phyloP scores from a whole-genome alignment of 768 basidiomycete genomes.

The Cystobasidium ongulense region DNA sequence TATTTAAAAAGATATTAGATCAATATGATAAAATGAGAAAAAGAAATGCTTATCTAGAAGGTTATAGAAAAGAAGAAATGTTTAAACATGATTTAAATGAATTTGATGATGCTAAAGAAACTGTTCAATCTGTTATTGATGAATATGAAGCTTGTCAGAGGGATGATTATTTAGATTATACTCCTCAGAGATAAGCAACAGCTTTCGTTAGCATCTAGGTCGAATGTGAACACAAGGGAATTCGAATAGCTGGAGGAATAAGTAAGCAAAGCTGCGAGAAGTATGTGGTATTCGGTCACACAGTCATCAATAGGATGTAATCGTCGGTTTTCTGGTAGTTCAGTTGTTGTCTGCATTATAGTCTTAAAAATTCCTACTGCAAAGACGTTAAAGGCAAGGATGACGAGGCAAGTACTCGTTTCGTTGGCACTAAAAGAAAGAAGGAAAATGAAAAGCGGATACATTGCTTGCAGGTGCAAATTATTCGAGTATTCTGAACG shows the following conservation, averaged over 20 bases:
- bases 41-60: slow-evolving; percentile 89
- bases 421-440: not conserved
- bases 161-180: slow-evolving; percentile 84
- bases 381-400: too few relatives aligned
- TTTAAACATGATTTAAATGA: slow-evolving; percentile 89
- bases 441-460: not conserved
- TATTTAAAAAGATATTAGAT: slow-evolving; percentile 91
- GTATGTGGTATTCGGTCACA: too few relatives aligned
- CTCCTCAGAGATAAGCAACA: not conserved
- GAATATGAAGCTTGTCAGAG: slow-evolving; percentile 96
- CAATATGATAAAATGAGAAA: slow-evolving; percentile 82
- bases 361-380: too few relatives aligned
- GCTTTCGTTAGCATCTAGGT: not conserved
- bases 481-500: not conserved
- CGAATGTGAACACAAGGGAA: not conserved
- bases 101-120: slow-evolving; percentile 96
- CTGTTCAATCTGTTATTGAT: slow-evolving; percentile 75
- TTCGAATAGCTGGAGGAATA: too few relatives aligned
- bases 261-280: too few relatives aligned
- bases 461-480: not conserved
- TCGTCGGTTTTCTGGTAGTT: too few relatives aligned
- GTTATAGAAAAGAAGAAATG: slow-evolving; percentile 94
- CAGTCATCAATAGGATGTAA: too few relatives aligned
- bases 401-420: too few relatives aligned
- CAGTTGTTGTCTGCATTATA: too few relatives aligned